phyloP scores from a whole-genome alignment of 148 eudicot genomes.

The Rhododendron molle region DNA sequence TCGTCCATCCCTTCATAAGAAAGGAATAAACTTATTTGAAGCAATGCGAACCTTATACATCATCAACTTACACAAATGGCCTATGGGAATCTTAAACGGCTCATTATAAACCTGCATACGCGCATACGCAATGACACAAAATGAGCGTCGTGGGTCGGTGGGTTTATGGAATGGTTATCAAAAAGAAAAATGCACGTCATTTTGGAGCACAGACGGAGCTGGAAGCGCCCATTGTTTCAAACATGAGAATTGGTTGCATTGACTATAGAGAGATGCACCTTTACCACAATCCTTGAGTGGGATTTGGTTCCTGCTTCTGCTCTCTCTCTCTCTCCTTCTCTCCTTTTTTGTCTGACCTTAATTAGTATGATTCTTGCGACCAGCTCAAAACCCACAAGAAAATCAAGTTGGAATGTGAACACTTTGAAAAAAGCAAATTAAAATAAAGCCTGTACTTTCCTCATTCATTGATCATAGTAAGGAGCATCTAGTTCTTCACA shows the following conservation, averaged over 20 bases:
- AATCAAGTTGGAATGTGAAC: neutral
- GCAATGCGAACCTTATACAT: too few relatives aligned
- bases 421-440: neutral
- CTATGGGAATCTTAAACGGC: too few relatives aligned
- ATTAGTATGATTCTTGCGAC: neutral
- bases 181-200: too few relatives aligned
- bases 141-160: too few relatives aligned
- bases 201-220: neutral
- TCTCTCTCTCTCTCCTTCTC: neutral
- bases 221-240: neutral
- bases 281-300: neutral
- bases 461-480: neutral
- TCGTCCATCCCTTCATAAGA: too few relatives aligned
- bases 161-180: too few relatives aligned
- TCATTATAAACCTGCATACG: too few relatives aligned
- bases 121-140: too few relatives aligned
- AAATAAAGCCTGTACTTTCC: neutral
- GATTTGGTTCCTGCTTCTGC: neutral
- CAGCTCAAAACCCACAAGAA: neutral
- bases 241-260: neutral
- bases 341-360: neutral
- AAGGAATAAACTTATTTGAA: too few relatives aligned
- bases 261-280: neutral
- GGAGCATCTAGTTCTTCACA: neutral
- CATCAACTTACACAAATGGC: too few relatives aligned